Conservation (phyloP, 2,329 filamentous ascomycete genomes). For the Cladosporium sp. region DNA sequence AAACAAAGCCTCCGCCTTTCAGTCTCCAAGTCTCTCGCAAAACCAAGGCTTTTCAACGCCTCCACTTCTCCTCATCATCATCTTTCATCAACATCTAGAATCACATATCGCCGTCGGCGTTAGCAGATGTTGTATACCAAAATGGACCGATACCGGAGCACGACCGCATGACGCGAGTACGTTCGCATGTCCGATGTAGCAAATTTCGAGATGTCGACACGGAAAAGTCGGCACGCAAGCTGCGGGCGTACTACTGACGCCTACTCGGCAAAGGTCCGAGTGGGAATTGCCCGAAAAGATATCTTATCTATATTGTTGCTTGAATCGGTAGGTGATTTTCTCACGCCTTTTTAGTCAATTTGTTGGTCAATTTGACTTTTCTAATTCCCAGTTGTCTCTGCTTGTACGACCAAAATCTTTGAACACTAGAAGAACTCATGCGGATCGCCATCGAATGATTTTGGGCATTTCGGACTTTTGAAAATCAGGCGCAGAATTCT, state of each 20-base stretch:
- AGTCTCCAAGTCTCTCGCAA: neutral
- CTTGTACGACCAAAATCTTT: neutral
- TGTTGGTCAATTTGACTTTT: neutral
- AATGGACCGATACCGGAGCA: slow-evolving; percentile 11
- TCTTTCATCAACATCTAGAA: neutral
- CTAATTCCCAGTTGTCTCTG: neutral
- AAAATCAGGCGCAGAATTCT: neutral
- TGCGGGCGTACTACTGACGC: slow-evolving; percentile 2
- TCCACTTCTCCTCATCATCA: neutral
- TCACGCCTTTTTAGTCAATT: neutral
- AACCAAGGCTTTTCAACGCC: neutral
- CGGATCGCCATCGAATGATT: neutral
- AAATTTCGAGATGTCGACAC: neutral
- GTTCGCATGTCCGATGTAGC: neutral
- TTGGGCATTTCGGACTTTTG: neutral
- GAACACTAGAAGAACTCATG: neutral
- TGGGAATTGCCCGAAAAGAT: neutral
- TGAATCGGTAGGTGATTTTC: neutral
- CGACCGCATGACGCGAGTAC: slow-evolving; percentile 1
- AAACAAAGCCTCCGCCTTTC: neutral
- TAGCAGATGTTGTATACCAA: slow-evolving; percentile 2
- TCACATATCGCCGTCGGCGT: slow-evolving; percentile 9
- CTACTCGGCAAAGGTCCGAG: slow-evolving; percentile 10
- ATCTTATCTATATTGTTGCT: slow-evolving; percentile 1
- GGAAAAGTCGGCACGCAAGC: slow-evolving; percentile 16